A percentile compares a stretch with the other conserved stretches of the same genome.
Evolutionary conservation across 2,329 filamentous ascomycete genomes (phyloP).

Genomic region (Coniochaeta pulveracea): DNA sequence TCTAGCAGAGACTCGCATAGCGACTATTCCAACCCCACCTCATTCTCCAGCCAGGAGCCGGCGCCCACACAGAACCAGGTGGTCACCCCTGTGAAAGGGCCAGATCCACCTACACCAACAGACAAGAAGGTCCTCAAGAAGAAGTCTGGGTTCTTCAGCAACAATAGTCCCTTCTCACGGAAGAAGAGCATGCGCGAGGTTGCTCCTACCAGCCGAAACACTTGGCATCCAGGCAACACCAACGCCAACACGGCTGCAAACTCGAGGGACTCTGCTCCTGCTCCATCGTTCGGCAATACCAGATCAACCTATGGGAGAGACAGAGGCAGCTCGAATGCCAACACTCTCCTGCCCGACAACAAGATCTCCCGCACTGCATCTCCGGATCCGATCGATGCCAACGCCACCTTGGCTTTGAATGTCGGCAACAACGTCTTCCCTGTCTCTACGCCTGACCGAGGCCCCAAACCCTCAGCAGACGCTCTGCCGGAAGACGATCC

Average conservation of each 20-base stretch:
- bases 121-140: constrained; percentile 59
- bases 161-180: constrained; percentile 81
- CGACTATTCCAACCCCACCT: constrained; percentile 82
- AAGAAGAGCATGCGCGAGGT: constrained; percentile 84
- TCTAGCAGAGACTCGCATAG: constrained; percentile 82
- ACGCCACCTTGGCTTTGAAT: constrained; percentile 86
- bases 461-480: constrained; percentile 32
- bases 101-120: constrained; percentile 28
- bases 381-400: constrained; percentile 80
- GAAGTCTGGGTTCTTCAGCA: constrained; percentile 84
- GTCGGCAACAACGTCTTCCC: constrained; percentile 94
- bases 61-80: constrained; percentile 55
- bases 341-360: constrained; percentile 17
- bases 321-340: constrained; percentile 7
- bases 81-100: constrained; percentile 60
- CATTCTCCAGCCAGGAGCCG: constrained; percentile 76
- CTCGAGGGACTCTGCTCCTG: too few relatives aligned
- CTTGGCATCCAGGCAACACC: constrained; percentile 38
- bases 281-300: constrained; percentile 12
- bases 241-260: constrained; percentile 11
- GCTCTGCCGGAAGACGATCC: constrained; percentile 61
- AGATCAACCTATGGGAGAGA: constrained; percentile 17
- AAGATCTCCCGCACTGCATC: constrained; percentile 41
- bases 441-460: constrained; percentile 67
- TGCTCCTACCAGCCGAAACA: constrained; percentile 37